These are phyloP conservation scores for Dicorynia guianensis DNA, from an alignment of 306 rosid species.

Conservation along the genomic window DNA sequence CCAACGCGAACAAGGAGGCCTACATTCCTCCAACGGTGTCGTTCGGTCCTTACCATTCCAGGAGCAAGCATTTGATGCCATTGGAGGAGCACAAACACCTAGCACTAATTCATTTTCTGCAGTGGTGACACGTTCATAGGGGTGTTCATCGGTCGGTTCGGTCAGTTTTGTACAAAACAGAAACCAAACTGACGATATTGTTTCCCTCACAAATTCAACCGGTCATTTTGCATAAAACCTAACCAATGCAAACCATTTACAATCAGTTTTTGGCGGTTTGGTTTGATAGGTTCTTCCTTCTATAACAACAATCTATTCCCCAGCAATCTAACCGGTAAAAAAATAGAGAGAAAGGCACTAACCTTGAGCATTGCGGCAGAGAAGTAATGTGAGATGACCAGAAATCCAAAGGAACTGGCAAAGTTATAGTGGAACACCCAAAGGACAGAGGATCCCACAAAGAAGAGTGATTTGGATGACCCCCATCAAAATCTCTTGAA, in stretches of 20 bases:
- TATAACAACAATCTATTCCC: too few species aligned
- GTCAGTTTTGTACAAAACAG: too few species aligned
- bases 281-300: too few species aligned
- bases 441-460: slow-evolving; percentile 46
- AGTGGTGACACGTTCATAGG: too few species aligned
- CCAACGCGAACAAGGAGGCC: slow-evolving; percentile 34
- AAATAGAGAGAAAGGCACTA: slow-evolving; percentile 14
- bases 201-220: too few species aligned
- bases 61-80: not conserved
- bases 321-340: not conserved
- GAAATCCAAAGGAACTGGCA: slow-evolving; percentile 48
- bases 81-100: slow-evolving; percentile 62
- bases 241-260: too few species aligned
- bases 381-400: slow-evolving; percentile 38
- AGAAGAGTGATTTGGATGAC: slow-evolving; percentile 2
- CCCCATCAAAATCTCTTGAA: slow-evolving; percentile 36
- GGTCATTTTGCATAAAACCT: too few species aligned
- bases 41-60: slow-evolving; percentile 67
- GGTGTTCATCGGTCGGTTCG: too few species aligned
- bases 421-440: slow-evolving; percentile 44
- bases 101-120: slow-evolving; percentile 48
- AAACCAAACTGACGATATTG: too few species aligned
- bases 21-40: slow-evolving; percentile 58
- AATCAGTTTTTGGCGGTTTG: too few species aligned
- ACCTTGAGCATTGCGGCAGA: slow-evolving; percentile 32